Evolutionary conservation across 1,284 basidiomycete genomes (phyloP).

Genomic region (Paramarasmius palmivorus): DNA sequence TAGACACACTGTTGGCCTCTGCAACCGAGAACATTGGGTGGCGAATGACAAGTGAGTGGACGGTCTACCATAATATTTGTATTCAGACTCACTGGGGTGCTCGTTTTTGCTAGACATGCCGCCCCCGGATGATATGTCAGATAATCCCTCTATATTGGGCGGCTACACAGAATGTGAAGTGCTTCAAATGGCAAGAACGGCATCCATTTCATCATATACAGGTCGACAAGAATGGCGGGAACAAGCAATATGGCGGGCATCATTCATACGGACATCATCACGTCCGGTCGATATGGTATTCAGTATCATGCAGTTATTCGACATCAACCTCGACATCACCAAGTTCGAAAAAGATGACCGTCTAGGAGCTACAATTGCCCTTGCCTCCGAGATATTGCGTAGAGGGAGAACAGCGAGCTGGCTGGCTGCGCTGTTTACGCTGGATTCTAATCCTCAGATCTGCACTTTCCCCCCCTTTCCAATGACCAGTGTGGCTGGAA

Average conservation of each 20-base stretch:
- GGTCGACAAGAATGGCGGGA: not conserved
- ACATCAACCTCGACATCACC: not conserved
- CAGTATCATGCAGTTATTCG: slow-evolving; percentile 2
- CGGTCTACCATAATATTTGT: not conserved
- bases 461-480: slow-evolving; percentile 4
- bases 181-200: not conserved
- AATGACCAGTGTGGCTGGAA: slow-evolving; percentile 1
- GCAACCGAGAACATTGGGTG: not conserved
- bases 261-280: slow-evolving; percentile 3
- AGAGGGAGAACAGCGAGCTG: not conserved
- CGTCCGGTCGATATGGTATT: slow-evolving; percentile 7
- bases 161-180: not conserved
- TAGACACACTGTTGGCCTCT: not conserved
- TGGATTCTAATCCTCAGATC: not conserved
- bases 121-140: not conserved
- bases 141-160: not conserved
- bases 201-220: not conserved
- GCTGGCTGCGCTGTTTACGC: not conserved
- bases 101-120: not conserved
- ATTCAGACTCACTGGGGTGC: not conserved
- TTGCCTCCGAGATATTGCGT: slow-evolving; percentile 1
- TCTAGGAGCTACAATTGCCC: slow-evolving; percentile 1
- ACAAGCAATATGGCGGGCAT: slow-evolving; percentile 5
- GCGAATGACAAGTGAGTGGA: not conserved
- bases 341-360: slow-evolving; percentile 1